phyloP scores from a whole-genome alignment of 306 rosid genomes.

The Vigna mungo region DNA sequence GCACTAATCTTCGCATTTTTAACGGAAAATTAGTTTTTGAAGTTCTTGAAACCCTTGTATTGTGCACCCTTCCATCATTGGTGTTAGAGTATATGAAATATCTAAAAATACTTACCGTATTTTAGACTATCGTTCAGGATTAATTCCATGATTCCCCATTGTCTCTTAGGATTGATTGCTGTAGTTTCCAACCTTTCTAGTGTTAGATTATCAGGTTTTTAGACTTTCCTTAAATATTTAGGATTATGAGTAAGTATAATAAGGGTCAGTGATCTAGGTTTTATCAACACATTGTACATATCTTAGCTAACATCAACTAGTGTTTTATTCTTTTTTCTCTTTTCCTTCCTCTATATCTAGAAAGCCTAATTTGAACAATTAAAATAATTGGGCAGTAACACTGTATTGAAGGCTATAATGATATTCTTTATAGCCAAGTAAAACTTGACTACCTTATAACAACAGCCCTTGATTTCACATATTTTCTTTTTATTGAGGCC shows the following conservation, averaged over 20 bases:
- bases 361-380: background rate
- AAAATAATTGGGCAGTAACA: background rate
- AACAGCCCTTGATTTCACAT: no score
- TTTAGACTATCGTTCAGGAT: background rate
- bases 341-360: background rate
- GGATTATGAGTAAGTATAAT: no score
- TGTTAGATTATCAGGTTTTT: background rate
- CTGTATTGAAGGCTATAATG: background rate
- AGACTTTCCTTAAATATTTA: no score
- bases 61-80: slow-evolving; percentile 2
- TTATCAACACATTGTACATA: no score
- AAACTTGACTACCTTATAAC: no score
- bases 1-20: background rate
- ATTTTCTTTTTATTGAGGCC: no score
- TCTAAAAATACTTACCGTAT: background rate
- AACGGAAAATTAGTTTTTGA: background rate
- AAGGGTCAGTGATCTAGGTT: no score
- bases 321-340: background rate
- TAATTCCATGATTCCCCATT: background rate
- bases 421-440: no score
- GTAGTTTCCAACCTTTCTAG: background rate
- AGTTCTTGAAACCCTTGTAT: slow-evolving; percentile 4
- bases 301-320: background rate
- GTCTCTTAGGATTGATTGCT: background rate
- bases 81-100: background rate